Evolutionary conservation across 768 basidiomycete genomes (phyloP).

Genomic region (Pulveroboletus sp.): DNA sequence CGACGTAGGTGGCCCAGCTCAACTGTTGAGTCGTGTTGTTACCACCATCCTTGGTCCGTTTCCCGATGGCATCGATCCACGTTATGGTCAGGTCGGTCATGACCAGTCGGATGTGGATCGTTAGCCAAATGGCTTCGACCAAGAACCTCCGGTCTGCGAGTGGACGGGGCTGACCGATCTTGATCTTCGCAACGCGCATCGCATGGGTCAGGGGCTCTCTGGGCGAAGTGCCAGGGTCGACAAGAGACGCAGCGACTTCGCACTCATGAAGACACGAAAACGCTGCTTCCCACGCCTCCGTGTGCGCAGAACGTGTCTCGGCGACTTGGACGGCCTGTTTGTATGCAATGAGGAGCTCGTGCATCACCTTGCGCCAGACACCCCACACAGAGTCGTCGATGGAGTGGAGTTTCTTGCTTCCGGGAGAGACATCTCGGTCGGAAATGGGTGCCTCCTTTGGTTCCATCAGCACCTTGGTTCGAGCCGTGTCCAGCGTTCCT

Average conservation of each 20-base stretch:
- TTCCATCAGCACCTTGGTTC: conserved; percentile 12
- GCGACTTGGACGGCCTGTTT: conserved; percentile 38
- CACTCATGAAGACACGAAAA: conserved; percentile 47
- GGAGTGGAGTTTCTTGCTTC: conserved; percentile 21
- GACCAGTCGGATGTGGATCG: conserved; percentile 49
- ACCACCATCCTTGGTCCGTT: conserved; percentile 19
- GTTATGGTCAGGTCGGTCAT: conserved; percentile 42
- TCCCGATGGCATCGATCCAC: conserved; percentile 37
- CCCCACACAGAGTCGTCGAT: conserved; percentile 30
- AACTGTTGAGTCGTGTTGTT: conserved; percentile 26
- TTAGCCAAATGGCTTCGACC: conserved; percentile 57
- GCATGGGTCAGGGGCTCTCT: conserved; percentile 45
- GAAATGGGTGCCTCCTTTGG: conserved; percentile 21
- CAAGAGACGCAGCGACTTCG: conserved; percentile 37
- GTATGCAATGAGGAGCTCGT: conserved; percentile 39
- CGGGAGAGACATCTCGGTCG: conserved; percentile 28
- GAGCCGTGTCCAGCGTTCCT: conserved; percentile 6
- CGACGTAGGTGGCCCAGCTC: conserved; percentile 45
- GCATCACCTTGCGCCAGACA: conserved; percentile 40
- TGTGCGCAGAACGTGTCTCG: conserved; percentile 50
- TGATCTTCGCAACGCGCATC: conserved; percentile 46
- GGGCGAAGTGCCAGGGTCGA: conserved; percentile 35
- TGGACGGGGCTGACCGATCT: conserved; percentile 56
- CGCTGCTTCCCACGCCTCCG: conserved; percentile 58
- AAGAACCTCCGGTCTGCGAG: conserved; percentile 55